Evolutionary conservation across 2,329 filamentous ascomycete genomes (phyloP).

Genomic region (Penicillium sp.): DNA sequence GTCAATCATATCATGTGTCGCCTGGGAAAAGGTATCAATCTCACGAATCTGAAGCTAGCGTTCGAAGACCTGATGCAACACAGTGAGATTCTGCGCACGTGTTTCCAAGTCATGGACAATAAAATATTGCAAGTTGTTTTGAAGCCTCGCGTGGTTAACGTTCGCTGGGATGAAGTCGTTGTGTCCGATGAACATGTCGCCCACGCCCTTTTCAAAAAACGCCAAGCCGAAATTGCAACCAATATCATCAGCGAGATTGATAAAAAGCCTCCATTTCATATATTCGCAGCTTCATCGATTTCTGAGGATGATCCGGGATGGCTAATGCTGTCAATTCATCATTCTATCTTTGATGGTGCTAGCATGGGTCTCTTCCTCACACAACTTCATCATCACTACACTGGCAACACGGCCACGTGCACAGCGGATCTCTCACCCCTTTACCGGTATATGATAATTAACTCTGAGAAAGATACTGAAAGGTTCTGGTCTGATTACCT

Average conservation of each 20-base stretch:
- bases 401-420: not conserved
- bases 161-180: constrained; percentile 1
- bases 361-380: constrained; percentile 13
- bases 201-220: not conserved
- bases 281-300: not conserved
- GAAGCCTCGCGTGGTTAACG: not conserved
- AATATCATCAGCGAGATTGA: not conserved
- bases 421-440: constrained; percentile 1
- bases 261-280: not conserved
- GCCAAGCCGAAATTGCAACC: not conserved
- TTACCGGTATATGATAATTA: not conserved
- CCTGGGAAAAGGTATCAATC: not conserved
- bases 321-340: constrained; percentile 19
- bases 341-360: constrained; percentile 19
- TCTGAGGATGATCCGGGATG: not conserved
- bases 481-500: constrained; percentile 3
- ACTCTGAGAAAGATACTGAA: not conserved
- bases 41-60: not conserved
- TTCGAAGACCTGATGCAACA: constrained; percentile 8
- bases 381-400: constrained; percentile 16
- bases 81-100: constrained; percentile 4
- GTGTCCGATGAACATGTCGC: constrained; percentile 3
- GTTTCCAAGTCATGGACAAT: constrained; percentile 1
- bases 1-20: constrained; percentile 12
- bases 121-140: constrained; percentile 5